A percentile compares a stretch with the other conserved stretches of the same genome.
Evolutionary conservation across 1,284 basidiomycete species (phyloP).

Genomic region (Chiua sp.): DNA sequence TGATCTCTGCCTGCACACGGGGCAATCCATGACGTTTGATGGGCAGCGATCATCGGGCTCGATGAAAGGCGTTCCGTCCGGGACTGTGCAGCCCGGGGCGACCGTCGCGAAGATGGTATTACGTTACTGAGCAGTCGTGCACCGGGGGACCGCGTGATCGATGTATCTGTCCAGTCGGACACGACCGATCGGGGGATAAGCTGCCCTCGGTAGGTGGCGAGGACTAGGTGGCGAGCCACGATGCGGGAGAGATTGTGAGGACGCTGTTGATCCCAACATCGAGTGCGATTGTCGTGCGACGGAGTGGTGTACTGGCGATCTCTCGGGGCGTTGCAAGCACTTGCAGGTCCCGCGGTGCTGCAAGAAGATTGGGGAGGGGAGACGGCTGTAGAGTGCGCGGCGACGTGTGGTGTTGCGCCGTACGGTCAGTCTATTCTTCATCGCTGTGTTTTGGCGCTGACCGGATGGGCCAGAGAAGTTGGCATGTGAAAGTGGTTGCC

Average conservation of each 20-base stretch:
- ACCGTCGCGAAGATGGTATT: slow-evolving; percentile 62
- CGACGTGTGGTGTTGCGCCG: too few relatives aligned
- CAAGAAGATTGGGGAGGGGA: too few relatives aligned
- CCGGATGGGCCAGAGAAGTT: too few relatives aligned
- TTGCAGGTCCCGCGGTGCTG: too few relatives aligned
- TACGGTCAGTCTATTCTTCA: too few relatives aligned
- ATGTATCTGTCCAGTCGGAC: slow-evolving; percentile 70
- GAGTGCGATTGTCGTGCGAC: slow-evolving; percentile 56
- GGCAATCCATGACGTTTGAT: slow-evolving; percentile 66
- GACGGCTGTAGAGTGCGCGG: too few relatives aligned
- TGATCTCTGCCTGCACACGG: slow-evolving; percentile 39
- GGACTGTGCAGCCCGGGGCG: slow-evolving; percentile 64
- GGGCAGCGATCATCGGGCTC: slow-evolving; percentile 68
- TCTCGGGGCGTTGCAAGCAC: too few relatives aligned
- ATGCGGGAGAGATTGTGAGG: slow-evolving; percentile 59
- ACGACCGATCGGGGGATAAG: too few relatives aligned
- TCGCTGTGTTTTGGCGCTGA: too few relatives aligned
- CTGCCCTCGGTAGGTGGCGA: slow-evolving; percentile 32
- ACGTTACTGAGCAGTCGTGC: slow-evolving; percentile 59
- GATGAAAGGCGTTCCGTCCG: slow-evolving; percentile 70
- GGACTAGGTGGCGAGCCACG: slow-evolving; percentile 14
- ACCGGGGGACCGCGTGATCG: slow-evolving; percentile 69
- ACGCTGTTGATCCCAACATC: slow-evolving; percentile 64
- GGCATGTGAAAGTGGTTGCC: too few relatives aligned
- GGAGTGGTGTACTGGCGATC: slow-evolving; percentile 53